phyloP scores from a whole-genome alignment of 495 filamentous ascomycete genomes.

The Recurvomyces mirabilis region DNA sequence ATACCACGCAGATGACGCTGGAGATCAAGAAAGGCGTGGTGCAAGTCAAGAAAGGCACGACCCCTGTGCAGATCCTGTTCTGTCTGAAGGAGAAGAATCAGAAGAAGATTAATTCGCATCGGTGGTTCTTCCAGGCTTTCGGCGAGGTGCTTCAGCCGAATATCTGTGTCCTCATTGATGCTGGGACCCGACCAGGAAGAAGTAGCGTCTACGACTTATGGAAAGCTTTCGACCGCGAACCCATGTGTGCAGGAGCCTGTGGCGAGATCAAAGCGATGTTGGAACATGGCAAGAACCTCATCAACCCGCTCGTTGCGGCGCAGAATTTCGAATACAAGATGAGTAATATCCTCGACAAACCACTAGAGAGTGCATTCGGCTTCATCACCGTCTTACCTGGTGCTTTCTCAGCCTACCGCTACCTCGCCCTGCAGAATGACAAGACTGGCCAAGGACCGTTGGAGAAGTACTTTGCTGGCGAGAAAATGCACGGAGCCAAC shows the following conservation, averaged over 20 bases:
- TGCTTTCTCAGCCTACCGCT: slow-evolving; percentile 96
- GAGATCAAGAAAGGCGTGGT: slow-evolving; percentile 84
- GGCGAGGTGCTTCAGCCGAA: slow-evolving; percentile 87
- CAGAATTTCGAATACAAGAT: slow-evolving; percentile 99
- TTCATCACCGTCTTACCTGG: slow-evolving; percentile 96
- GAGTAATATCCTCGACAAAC: slow-evolving; percentile 98
- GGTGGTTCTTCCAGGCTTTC: slow-evolving; percentile 99
- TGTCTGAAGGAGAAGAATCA: slow-evolving; percentile 99
- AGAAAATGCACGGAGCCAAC: slow-evolving; percentile 92
- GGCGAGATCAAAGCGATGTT: slow-evolving; percentile 99
- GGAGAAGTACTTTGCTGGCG: slow-evolving; percentile 94
- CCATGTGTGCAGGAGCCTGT: slow-evolving; percentile 93
- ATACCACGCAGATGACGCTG: slow-evolving; percentile 86
- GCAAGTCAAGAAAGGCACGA: slow-evolving; percentile 58
- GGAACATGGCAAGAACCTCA: slow-evolving; percentile 69
- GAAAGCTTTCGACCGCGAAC: slow-evolving; percentile 97
- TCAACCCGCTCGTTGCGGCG: slow-evolving; percentile 89
- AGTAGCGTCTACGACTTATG: slow-evolving; percentile 95
- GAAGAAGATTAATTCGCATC: slow-evolving; percentile 99
- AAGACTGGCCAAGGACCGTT: slow-evolving; percentile 83
- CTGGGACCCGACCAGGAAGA: slow-evolving; percentile 83
- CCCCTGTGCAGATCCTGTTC: slow-evolving; percentile 93
- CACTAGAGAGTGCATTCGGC: slow-evolving; percentile 91
- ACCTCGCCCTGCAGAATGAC: slow-evolving; percentile 89
- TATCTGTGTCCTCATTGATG: slow-evolving; percentile 92